Base-by-base conservation (phyloP, 148 eudicot species). In the Persicaria tinctoria region DNA sequence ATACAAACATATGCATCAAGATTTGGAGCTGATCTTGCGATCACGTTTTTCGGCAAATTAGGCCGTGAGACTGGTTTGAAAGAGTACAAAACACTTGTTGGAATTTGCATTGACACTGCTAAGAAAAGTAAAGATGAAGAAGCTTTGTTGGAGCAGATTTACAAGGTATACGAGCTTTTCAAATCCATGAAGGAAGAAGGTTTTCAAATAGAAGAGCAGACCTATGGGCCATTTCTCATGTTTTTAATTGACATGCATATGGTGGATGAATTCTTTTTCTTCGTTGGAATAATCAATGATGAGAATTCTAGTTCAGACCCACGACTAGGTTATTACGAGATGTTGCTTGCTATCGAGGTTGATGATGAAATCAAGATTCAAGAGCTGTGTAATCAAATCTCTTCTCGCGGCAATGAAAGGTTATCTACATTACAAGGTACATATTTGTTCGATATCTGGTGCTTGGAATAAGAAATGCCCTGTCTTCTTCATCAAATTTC, bases 301-400 rank as follows among this genome's bases (percentile, higher is more conserved):
- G 93, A 85, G 72, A 86, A 84, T 85, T 74, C 85, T 41, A 75
- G 79, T 78, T 86, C 89, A 75, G 74, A 80, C 80, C 78, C 91
- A 75, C 84, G 90, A 71, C 77, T 92, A 75, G 91, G 93, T 78
- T 95, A 92, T 87, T 92, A 92, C 68, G 97, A 92, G 86, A 92
- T 95, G 97, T 75, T 89, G 79, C 87, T 90, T 60, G 88, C 87
- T 84, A 82, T 92, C 74, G 88, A 86, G 77, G 78, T 87, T 69
- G 76, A 86, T 38, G 62, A 92, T 76, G 91, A 90, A 81, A 88
- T 79, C n/a, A 95, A 88, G 83, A 76, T 95, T 75, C 82, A 80
- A 79, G 90, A 92, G 82, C 79, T 85, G 46, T 83, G 82, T 77
- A 76, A 82, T 68, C 63, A 73, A 8, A 78, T 84, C 79, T 59